Conservation (phyloP, 768 basidiomycete species). For the Boletus sensibilis region DNA sequence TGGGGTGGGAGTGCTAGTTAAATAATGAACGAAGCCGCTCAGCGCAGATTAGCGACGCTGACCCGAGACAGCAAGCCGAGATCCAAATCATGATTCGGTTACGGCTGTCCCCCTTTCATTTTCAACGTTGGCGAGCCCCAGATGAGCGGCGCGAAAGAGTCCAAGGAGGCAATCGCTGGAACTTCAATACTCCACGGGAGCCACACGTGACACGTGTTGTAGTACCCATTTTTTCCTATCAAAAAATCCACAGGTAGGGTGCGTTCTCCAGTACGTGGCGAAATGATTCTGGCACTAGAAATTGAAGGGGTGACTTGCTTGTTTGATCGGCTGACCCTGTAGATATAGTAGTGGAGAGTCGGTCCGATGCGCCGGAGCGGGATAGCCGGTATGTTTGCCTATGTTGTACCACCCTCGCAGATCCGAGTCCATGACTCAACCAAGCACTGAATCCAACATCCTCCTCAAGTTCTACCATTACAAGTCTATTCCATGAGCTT, state of each 20-base stretch:
- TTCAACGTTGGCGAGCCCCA: not conserved
- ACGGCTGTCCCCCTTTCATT: not conserved
- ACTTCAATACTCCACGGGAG: no score
- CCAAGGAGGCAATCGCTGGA: not conserved
- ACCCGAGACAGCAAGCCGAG: not conserved
- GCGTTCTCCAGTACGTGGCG: not conserved
- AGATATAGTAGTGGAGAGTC: not conserved
- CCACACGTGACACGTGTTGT: no score
- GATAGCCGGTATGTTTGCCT: not conserved
- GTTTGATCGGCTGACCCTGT: not conserved
- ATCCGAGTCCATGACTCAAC: not conserved
- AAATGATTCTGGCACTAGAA: not conserved
- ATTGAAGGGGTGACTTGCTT: not conserved
- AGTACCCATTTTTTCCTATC: not conserved
- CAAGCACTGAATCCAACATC: not conserved
- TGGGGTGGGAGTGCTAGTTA: not conserved
- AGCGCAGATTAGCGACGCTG: not conserved
- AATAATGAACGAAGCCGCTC: not conserved
- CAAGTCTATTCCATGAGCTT: not conserved
- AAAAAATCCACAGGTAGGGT: not conserved
- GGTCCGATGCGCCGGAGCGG: not conserved
- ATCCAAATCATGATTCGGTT: slow-evolving; percentile 6
- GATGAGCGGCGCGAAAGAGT: not conserved
- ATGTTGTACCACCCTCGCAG: not conserved
- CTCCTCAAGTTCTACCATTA: not conserved